Evolutionary conservation across 768 basidiomycete genomes (phyloP), one percentile per base, ranked within the genome.

Genomic region (Boletellus ananas): DNA sequence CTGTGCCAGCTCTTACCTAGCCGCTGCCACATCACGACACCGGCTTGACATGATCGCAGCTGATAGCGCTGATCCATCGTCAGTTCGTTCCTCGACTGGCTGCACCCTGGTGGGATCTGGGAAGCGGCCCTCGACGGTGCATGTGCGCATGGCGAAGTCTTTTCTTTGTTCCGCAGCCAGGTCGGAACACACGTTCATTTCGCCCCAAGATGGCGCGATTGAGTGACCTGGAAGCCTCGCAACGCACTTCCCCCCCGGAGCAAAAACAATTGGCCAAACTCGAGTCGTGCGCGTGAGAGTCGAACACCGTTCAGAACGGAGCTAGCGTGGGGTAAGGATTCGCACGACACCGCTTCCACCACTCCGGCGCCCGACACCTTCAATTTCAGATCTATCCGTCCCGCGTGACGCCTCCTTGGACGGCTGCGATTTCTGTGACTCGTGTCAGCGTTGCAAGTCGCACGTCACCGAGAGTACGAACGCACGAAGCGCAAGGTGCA

Each of bases 401-500:
- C 10, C 34, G 40, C 9, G 49, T 39, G 25, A 69, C 57, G 6
- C 59, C 58, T 45, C 51, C 59, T 49, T 69, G 61, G n/a, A 59
- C 53, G 18, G 63, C 67, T 50, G 59, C 65, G 43, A 68, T 67
- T 38, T 67, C 66, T 67, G 33, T 36, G 37, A 40, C 20, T 12
- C 33, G 33, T 35, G 18, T 57, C 20, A 61, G 46, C 27, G 6
- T 6, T 18, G 40, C 39, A 37, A 25, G 4, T 14, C 13, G 10
- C 1, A 16, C 6, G 20, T 5, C 29, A 29, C 20, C 4, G 10
- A 17, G 17, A 23, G 34, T 18, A 7, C 13, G 18, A 33, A 52
- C 63, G 4, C 51, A 69, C 61, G 63, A 47, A 67, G 59, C 25
- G 67, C 63, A 23, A 67, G 59, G 45, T 65, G 59, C 47, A 67